Conservation (phyloP, 106 monocot species). For the Dioscorea zingiberensis region DNA sequence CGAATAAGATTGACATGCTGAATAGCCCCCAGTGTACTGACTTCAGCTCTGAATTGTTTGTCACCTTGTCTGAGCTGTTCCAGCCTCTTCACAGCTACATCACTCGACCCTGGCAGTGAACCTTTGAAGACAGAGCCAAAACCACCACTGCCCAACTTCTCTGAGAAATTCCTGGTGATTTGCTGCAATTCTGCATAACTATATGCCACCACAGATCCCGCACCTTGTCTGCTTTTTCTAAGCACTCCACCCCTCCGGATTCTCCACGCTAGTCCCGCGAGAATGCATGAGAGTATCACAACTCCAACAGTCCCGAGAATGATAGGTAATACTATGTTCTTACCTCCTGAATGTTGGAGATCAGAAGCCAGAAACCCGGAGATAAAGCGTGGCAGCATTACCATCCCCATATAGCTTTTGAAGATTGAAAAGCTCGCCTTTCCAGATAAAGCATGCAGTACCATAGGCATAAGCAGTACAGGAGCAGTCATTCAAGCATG, state of each 20-base stretch:
- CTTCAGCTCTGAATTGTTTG: conserved; percentile 6
- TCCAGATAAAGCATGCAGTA: conserved; percentile 19
- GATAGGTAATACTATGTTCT: neutral
- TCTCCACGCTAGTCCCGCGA: neutral
- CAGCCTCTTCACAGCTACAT: conserved; percentile 4
- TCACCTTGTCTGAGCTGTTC: conserved; percentile 1
- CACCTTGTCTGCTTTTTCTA: neutral
- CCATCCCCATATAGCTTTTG: conserved; percentile 9
- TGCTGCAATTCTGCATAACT: conserved; percentile 1
- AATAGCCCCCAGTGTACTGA: conserved; percentile 1
- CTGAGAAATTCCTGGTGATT: conserved; percentile 5
- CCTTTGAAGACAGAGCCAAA: conserved; percentile 14
- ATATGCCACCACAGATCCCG: neutral
- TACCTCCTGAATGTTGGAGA: neutral
- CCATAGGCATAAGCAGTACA: conserved; percentile 27
- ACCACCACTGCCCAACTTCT: conserved; percentile 3
- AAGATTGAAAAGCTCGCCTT: conserved; percentile 20
- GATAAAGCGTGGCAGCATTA: conserved; percentile 12
- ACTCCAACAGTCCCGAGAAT: neutral
- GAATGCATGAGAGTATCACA: neutral
- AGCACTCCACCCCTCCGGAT: neutral
- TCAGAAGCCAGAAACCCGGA: conserved; percentile 32
- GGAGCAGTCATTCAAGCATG: conserved; percentile 34
- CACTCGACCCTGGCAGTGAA: neutral
- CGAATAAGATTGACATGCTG: conserved; percentile 8